Base-by-base conservation (phyloP, 805 yeast species). In the Monosporozyma yasuniensis region DNA sequence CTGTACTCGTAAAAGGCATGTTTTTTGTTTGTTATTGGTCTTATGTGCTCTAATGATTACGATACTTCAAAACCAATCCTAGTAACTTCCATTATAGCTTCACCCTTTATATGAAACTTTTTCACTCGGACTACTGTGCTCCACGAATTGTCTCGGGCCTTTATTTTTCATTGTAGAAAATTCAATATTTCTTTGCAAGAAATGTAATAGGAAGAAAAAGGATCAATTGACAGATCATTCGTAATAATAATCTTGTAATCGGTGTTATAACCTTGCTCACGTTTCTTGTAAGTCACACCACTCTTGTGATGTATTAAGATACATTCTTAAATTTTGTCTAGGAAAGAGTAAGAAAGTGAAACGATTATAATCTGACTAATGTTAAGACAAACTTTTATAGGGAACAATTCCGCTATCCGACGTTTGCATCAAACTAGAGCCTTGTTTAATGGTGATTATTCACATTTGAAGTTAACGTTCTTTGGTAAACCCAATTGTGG, bases 401-500 rank as follows among this genome's bases (percentile, higher is more conserved):
- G 21, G 27, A 4, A 18, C 5, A 39, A 10, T 16, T 16, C n/a
- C 21, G 23, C 19, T 18, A 41, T n/a, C 3, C 23, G 54, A 23
- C 23, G 32, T 4, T 42, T 51, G 8, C 50, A 38, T 16, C 21
- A 19, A 14, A 10, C 46, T 2, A 14, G 35, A 19, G 12, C 18
- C 3, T 19, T 21, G 6, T 39, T 19, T 7, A 19, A 16, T 9
- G 27, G 18, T 3, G 34, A 44, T 22, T 47, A 47, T 39, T 27
- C 44, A 1, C 45, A 51, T n/a, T 56, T 70, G 3, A 58, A 57
- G 19, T 62, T 83, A 30, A 81, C 84, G 0, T 75, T 85, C 48
- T 85, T 80, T 66, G 80, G 87, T 4, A 85, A 85, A 59, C 77
- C 78, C 4, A 79, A 81, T 32, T 85, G 93, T 58, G 78, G 78